Evolutionary conservation across 345 rosid species (phyloP).

Genomic region (Corchorus olitorius): DNA sequence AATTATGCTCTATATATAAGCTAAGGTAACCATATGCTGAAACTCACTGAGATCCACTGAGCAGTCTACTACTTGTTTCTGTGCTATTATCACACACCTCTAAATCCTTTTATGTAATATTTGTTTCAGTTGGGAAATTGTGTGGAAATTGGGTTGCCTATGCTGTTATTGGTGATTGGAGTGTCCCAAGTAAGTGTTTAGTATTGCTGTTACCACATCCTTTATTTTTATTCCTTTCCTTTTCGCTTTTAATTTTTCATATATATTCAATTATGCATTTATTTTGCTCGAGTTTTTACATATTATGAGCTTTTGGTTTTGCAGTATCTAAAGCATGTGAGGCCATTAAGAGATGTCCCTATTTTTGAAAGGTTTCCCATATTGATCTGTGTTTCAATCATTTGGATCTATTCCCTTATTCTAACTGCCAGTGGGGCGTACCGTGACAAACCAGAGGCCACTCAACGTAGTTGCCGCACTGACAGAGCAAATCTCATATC

Average conservation of each 20-base stretch:
- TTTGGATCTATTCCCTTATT: constrained; percentile 88
- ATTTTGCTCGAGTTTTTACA: neutral
- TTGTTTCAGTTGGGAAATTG: constrained; percentile 81
- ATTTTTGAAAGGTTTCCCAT: constrained; percentile 82
- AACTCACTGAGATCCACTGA: neutral
- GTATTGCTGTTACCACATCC: neutral
- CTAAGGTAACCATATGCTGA: neutral
- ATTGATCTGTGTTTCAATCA: constrained; percentile 61
- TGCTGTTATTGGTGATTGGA: constrained; percentile 77
- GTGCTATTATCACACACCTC: neutral
- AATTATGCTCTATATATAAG: neutral
- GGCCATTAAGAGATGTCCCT: constrained; percentile 52
- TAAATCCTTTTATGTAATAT: neutral
- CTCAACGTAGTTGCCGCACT: constrained; percentile 84
- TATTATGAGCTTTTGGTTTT: constrained; percentile 19
- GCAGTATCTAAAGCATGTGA: constrained; percentile 88
- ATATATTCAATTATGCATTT: neutral
- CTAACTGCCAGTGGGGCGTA: constrained; percentile 93
- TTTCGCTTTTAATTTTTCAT: neutral
- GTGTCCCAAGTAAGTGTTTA: constrained; percentile 62
- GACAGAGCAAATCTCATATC: constrained; percentile 78
- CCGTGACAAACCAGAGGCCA: constrained; percentile 47
- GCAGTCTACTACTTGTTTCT: neutral
- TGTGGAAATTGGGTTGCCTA: constrained; percentile 93
- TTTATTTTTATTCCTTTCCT: constrained; percentile 8